phyloP scores from a whole-genome alignment of 2,329 filamentous ascomycete species.

The Fusarium solani-melongenae region DNA sequence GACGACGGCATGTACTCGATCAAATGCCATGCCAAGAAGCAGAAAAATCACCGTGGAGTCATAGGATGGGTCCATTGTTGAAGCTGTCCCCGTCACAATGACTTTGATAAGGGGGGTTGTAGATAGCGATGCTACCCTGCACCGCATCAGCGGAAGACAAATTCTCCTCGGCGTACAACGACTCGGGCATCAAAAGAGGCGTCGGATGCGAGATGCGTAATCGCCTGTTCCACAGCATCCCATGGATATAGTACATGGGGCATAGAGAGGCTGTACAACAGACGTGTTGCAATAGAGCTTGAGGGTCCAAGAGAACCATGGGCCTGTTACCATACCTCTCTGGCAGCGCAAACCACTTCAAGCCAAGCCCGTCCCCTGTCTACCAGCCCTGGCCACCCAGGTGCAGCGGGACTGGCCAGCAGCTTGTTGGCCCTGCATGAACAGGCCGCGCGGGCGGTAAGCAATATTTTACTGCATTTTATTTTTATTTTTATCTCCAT shows the following conservation, averaged over 20 bases:
- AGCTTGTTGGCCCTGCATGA: conserved; percentile 3
- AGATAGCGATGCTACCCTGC: conserved; percentile 16
- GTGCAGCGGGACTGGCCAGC: not conserved
- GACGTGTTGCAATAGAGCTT: not conserved
- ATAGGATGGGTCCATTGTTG: not conserved
- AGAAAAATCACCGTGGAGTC: not conserved
- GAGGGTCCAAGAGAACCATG: not conserved
- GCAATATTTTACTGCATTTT: not conserved
- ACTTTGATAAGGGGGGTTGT: conserved; percentile 1
- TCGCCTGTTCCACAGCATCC: conserved; percentile 12
- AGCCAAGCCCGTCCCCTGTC: conserved; percentile 1
- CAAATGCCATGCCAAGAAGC: not conserved
- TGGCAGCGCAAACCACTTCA: not conserved
- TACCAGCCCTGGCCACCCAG: not conserved
- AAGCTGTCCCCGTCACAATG: conserved; percentile 12
- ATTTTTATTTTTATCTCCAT: not conserved
- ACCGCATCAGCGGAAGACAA: conserved; percentile 16
- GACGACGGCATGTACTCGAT: not conserved
- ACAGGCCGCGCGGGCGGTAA: not conserved
- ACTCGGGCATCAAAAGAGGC: conserved; percentile 29
- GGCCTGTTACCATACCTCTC: not conserved
- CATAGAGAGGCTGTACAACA: not conserved
- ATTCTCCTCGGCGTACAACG: conserved; percentile 25
- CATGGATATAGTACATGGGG: not conserved
- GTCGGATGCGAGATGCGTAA: conserved; percentile 32